A percentile compares a stretch with the other conserved stretches of the same genome.
These are phyloP conservation scores for Fragaria iinumae DNA, from an alignment of 306 rosid species.

Conservation along the genomic window DNA sequence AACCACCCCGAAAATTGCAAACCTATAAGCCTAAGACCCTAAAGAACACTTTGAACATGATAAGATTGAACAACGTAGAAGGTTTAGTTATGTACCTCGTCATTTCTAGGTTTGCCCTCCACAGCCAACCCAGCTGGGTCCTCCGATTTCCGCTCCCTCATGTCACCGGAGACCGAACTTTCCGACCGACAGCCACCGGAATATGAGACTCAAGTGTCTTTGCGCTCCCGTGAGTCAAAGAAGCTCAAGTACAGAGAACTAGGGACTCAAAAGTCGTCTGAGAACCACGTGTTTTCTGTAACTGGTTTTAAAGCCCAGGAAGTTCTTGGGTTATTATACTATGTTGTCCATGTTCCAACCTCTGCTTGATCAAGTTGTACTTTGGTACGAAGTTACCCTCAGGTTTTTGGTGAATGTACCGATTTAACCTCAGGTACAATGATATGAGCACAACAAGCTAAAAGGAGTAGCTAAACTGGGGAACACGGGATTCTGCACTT, in stretches of 20 bases:
- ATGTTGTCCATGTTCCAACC: background rate
- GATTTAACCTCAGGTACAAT: background rate
- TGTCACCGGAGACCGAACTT: constrained; percentile 21
- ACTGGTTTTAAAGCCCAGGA: background rate
- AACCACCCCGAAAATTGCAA: background rate
- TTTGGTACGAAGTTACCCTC: background rate
- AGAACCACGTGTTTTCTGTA: constrained; percentile 28
- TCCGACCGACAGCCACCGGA: constrained; percentile 24
- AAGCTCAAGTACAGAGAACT: constrained; percentile 10
- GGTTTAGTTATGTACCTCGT: constrained; percentile 42
- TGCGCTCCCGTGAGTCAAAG: constrained; percentile 13
- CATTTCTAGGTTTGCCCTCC: constrained; percentile 50
- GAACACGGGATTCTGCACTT: background rate
- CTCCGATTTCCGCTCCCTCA: constrained; percentile 46
- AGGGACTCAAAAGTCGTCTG: constrained; percentile 21
- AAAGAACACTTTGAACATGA: background rate
- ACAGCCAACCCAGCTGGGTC: constrained; percentile 65
- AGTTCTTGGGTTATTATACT: background rate
- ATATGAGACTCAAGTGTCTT: background rate
- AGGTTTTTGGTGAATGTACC: background rate
- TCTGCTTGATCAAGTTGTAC: background rate
- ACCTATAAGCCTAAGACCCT: background rate
- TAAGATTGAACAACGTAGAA: background rate
- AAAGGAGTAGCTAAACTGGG: background rate
- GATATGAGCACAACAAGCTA: no score